These are phyloP conservation scores for Spiromastix sp. DNA, from an alignment of 2,329 filamentous ascomycete species.

Conservation along the genomic window DNA sequence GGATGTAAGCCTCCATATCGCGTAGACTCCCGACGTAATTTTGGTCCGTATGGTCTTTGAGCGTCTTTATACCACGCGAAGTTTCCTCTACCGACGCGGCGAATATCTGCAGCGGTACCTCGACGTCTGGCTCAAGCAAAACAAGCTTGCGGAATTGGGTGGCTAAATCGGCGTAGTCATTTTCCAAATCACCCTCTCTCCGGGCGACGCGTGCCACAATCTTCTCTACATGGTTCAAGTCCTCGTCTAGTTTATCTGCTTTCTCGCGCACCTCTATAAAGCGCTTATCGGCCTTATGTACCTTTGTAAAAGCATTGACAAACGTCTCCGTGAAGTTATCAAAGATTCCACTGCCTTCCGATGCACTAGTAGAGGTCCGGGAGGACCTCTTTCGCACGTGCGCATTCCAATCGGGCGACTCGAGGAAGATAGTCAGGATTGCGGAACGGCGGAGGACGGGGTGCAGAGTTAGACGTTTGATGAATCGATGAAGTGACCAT, in stretches of 20 bases:
- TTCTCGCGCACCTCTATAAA: slow-evolving; percentile 92
- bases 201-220: slow-evolving; percentile 86
- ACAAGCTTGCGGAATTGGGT: slow-evolving; percentile 94
- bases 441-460: slow-evolving; percentile 75
- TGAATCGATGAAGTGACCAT: slow-evolving; percentile 83
- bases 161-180: slow-evolving; percentile 79
- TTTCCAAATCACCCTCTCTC: slow-evolving; percentile 75
- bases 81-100: slow-evolving; percentile 78
- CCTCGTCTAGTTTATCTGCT: slow-evolving; percentile 87
- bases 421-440: slow-evolving; percentile 80
- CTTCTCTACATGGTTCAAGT: slow-evolving; percentile 86
- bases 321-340: slow-evolving; percentile 94
- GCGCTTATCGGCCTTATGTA: slow-evolving; percentile 86
- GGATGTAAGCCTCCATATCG: slow-evolving; percentile 91
- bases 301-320: slow-evolving; percentile 93
- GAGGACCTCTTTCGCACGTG: slow-evolving; percentile 74
- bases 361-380: slow-evolving; percentile 46
- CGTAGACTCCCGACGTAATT: slow-evolving; percentile 87
- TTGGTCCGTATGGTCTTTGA: slow-evolving; percentile 88
- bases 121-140: slow-evolving; percentile 76
- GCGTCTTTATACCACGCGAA: slow-evolving; percentile 61
- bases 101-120: slow-evolving; percentile 73
- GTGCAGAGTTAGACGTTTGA: slow-evolving; percentile 76
- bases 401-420: slow-evolving; percentile 91
- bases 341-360: slow-evolving; percentile 52